Conservation (phyloP, 2,329 filamentous ascomycete genomes). For the Ophiostoma montium region DNA sequence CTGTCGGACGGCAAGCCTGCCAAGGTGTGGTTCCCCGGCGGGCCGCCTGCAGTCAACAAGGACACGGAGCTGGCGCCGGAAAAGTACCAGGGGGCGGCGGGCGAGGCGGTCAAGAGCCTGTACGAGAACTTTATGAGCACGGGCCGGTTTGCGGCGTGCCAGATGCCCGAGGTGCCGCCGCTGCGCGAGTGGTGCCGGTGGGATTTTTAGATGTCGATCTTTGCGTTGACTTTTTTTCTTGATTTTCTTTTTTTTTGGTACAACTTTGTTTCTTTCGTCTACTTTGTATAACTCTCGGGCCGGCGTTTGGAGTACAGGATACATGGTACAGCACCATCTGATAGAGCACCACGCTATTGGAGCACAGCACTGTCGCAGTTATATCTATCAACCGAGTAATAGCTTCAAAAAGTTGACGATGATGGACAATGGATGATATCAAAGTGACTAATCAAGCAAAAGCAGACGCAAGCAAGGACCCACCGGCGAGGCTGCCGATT, state of each 20-base stretch:
- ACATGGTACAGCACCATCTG: too few relatives aligned
- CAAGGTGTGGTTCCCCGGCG: slow-evolving; percentile 61
- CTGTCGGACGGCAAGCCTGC: slow-evolving; percentile 20
- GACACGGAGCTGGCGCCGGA: slow-evolving; percentile 43
- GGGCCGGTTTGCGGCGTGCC: slow-evolving; percentile 53
- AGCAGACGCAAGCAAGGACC: background rate
- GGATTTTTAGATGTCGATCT: slow-evolving; percentile 49
- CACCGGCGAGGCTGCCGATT: background rate
- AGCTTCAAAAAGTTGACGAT: too few relatives aligned
- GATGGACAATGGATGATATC: background rate
- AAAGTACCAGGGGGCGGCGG: slow-evolving; percentile 30
- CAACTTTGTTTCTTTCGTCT: background rate
- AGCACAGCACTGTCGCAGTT: background rate
- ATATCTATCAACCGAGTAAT: background rate
- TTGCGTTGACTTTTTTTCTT: too few relatives aligned
- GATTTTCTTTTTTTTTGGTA: too few relatives aligned
- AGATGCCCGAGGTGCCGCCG: slow-evolving; percentile 67
- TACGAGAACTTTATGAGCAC: slow-evolving; percentile 52
- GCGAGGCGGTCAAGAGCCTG: slow-evolving; percentile 28
- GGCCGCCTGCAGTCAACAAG: slow-evolving; percentile 47
- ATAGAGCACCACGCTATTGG: background rate
- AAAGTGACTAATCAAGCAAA: background rate
- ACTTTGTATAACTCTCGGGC: background rate
- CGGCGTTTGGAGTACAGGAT: slow-evolving; percentile 1
- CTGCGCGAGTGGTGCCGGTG: slow-evolving; percentile 61